These are phyloP conservation scores for Tolypocladium ovalisporum DNA, from an alignment of 2,329 filamentous ascomycete genomes.

Conservation along the genomic window DNA sequence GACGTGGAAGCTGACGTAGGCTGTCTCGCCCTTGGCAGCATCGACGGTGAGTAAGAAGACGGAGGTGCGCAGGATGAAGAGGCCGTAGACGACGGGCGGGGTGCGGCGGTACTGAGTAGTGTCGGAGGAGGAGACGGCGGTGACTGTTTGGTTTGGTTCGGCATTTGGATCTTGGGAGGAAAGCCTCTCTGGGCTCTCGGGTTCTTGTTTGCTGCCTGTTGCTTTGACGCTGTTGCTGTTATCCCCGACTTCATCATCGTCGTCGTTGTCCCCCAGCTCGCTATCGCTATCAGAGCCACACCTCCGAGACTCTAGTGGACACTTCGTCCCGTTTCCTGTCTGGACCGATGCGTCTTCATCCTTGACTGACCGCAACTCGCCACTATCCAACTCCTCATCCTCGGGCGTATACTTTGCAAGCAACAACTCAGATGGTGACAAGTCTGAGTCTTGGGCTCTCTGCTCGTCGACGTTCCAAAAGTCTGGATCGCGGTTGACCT, in stretches of 20 bases:
- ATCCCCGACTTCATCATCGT: not conserved
- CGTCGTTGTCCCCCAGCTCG: not conserved
- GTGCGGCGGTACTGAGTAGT: slow-evolving; percentile 13
- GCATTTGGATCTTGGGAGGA: not conserved
- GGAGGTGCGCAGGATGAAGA: slow-evolving; percentile 28
- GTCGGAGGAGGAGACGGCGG: not conserved
- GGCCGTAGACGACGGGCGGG: slow-evolving; percentile 31
- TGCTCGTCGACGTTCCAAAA: slow-evolving; percentile 20
- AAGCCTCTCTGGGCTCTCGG: no score
- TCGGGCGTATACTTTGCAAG: slow-evolving; percentile 2
- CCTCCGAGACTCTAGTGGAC: not conserved
- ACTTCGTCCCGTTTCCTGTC: not conserved
- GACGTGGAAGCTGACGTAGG: slow-evolving; percentile 32
- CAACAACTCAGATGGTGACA: not conserved
- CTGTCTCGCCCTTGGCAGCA: slow-evolving; percentile 21
- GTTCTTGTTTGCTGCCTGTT: not conserved
- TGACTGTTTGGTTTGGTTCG: slow-evolving; percentile 2
- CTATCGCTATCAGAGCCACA: not conserved
- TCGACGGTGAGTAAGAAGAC: slow-evolving; percentile 29
- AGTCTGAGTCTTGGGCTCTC: not conserved
- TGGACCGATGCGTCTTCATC: not conserved
- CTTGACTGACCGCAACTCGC: not conserved
- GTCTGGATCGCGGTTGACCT: slow-evolving; percentile 12
- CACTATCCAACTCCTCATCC: slow-evolving; percentile 1
- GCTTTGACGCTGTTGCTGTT: no score